Evolutionary conservation across 768 basidiomycete species (phyloP).

Genomic region (Boletus rubropictus): DNA sequence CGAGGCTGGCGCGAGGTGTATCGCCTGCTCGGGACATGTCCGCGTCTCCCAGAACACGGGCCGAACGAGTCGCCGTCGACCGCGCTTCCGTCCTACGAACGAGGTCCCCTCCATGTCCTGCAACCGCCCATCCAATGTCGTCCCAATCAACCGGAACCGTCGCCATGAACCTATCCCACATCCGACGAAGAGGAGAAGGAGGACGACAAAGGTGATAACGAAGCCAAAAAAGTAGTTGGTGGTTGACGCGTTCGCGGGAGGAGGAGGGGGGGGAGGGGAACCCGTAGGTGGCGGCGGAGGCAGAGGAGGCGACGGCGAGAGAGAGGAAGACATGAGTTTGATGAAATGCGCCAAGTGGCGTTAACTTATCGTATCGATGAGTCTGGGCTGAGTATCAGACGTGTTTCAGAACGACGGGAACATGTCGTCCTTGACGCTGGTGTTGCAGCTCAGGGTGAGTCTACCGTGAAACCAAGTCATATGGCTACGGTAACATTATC

Average conservation of each 20-base stretch:
- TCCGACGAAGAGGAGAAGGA: constrained; percentile 45
- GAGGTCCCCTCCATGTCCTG: constrained; percentile 12
- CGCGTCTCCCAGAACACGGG: constrained; percentile 20
- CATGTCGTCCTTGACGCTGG: not conserved
- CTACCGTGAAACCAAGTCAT: no score
- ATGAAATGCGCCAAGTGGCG: not conserved
- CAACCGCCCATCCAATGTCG: constrained; percentile 18
- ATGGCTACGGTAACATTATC: not conserved
- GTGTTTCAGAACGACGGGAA: constrained; percentile 17
- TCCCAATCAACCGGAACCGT: constrained; percentile 23
- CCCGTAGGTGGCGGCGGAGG: not conserved
- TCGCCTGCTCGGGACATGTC: constrained; percentile 4
- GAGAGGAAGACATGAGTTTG: constrained; percentile 11
- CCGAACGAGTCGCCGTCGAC: constrained; percentile 13
- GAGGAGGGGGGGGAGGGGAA: not conserved
- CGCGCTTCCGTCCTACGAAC: constrained; percentile 10
- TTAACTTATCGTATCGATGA: not conserved
- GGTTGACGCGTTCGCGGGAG: not conserved
- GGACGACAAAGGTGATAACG: constrained; percentile 29
- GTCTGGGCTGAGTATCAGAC: constrained; percentile 5
- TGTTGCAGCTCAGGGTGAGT: no score
- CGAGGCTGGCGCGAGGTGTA: not conserved
- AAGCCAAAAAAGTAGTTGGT: constrained; percentile 33
- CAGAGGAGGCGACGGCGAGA: not conserved
- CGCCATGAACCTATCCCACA: constrained; percentile 47